phyloP scores from a whole-genome alignment of 345 rosid genomes.

The Citrus medica region DNA sequence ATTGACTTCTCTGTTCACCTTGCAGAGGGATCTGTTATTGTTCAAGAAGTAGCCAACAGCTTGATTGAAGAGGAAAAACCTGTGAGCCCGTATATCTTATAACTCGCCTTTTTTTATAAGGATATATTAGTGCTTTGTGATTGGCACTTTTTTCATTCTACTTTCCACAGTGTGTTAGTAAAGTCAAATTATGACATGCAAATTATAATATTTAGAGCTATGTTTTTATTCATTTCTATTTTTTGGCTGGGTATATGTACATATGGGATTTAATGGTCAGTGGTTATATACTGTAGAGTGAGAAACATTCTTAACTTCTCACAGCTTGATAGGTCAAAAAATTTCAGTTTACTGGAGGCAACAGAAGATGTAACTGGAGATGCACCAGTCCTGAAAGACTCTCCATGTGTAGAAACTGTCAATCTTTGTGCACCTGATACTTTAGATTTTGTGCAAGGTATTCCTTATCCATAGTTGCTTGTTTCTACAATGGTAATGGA shows the following conservation, averaged over 20 bases:
- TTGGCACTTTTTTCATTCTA: neutral
- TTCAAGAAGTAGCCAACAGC: slow-evolving; percentile 17
- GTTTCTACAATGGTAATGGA: slow-evolving; percentile 9
- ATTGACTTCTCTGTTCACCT: slow-evolving; percentile 9
- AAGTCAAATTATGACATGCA: neutral
- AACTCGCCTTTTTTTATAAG: neutral
- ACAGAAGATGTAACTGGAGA: slow-evolving; percentile 29
- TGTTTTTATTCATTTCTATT: neutral
- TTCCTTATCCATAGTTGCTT: slow-evolving; percentile 10
- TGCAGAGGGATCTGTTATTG: slow-evolving; percentile 11
- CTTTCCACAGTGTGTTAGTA: neutral
- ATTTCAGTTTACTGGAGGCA: slow-evolving; percentile 13
- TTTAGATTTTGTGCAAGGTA: slow-evolving; percentile 60
- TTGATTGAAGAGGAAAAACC: slow-evolving; percentile 29
- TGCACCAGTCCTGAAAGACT: slow-evolving; percentile 26
- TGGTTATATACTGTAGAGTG: slow-evolving; percentile 9
- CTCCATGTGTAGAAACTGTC: slow-evolving; percentile 20
- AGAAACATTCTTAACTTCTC: slow-evolving; percentile 37
- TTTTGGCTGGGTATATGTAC: neutral
- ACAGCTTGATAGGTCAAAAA: slow-evolving; percentile 59
- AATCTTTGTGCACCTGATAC: slow-evolving; percentile 62
- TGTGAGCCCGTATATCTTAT: slow-evolving; percentile 14
- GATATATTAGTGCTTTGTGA: slow-evolving; percentile 1
- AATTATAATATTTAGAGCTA: neutral
- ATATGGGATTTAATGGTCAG: slow-evolving; percentile 15